Evolutionary conservation across 169 alveolate species (phyloP).

Genomic region (Plasmodium knowlesi): DNA sequence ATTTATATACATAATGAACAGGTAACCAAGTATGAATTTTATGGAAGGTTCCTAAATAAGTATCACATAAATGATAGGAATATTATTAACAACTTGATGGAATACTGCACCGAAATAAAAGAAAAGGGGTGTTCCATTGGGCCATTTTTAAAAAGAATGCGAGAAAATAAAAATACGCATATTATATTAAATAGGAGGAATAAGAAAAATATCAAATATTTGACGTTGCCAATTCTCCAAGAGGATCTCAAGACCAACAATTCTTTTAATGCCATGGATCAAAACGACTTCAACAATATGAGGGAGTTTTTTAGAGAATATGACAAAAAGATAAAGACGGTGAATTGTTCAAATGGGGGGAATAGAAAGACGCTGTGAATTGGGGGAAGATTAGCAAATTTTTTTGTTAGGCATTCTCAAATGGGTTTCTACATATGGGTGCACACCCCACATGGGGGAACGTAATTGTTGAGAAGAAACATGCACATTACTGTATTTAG

Average conservation of each 20-base stretch:
- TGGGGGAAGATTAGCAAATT: neutral
- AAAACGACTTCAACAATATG: conserved; percentile 37
- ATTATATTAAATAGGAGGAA: conserved; percentile 58
- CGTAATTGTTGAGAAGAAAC: neutral
- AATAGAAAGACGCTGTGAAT: neutral
- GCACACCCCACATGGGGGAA: neutral
- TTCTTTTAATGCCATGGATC: conserved; percentile 58
- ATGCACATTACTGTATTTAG: neutral
- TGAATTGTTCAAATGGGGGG: conserved; percentile 1
- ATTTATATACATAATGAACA: conserved; percentile 52
- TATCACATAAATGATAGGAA: conserved; percentile 64
- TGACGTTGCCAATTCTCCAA: conserved; percentile 51
- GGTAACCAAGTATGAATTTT: conserved; percentile 58
- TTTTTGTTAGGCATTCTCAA: neutral
- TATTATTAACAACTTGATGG: conserved; percentile 57
- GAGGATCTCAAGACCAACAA: conserved; percentile 50
- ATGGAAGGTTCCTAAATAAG: conserved; percentile 54
- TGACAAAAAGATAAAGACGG: conserved; percentile 20
- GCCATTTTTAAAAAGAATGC: conserved; percentile 59
- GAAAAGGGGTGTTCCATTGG: conserved; percentile 20
- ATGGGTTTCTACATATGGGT: neutral
- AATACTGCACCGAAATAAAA: conserved; percentile 43
- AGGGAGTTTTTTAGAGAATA: conserved; percentile 65
- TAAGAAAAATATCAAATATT: conserved; percentile 45
- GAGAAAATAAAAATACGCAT: conserved; percentile 66